phyloP scores from a whole-genome alignment of 2,329 filamentous ascomycete genomes.

The Neofusicoccum sp. region DNA sequence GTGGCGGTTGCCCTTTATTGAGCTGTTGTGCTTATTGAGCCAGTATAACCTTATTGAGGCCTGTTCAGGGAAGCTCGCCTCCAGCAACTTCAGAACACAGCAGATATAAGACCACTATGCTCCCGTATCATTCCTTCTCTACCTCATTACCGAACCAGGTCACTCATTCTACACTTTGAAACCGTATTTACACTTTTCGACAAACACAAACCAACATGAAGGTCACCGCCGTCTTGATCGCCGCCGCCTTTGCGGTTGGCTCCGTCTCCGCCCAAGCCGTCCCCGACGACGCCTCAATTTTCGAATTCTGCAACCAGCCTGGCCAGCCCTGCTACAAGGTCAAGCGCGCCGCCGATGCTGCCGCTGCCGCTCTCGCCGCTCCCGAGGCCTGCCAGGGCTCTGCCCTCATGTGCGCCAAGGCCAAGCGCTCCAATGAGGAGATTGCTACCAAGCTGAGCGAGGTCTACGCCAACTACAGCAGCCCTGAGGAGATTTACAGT shows the following conservation, averaged over 20 bases:
- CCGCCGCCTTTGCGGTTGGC: slow-evolving; percentile 42
- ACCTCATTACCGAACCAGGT: slow-evolving; percentile 20
- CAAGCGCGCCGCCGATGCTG: slow-evolving; percentile 35
- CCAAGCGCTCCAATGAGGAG: slow-evolving; percentile 14
- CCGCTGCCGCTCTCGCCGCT: slow-evolving; percentile 28
- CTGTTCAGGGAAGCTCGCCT: slow-evolving; percentile 1
- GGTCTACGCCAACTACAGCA: background rate
- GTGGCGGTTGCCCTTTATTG: background rate
- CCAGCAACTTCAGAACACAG: background rate
- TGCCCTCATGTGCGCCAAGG: slow-evolving; percentile 17
- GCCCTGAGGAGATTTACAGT: background rate
- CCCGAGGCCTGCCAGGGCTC: slow-evolving; percentile 20
- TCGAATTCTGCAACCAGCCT: slow-evolving; percentile 25
- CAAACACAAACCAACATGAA: slow-evolving; percentile 45
- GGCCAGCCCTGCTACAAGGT: slow-evolving; percentile 29
- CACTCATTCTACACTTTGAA: slow-evolving; percentile 17
- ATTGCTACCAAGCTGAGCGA: background rate
- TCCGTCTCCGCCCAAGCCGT: slow-evolving; percentile 41
- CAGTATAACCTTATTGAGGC: slow-evolving; percentile 19
- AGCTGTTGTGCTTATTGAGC: background rate
- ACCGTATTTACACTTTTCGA: background rate
- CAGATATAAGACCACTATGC: background rate
- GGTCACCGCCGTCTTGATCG: slow-evolving; percentile 43
- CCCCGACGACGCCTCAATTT: slow-evolving; percentile 30
- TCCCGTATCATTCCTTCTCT: slow-evolving; percentile 19